Percentiles rank a stretch among this genome's conserved stretches.
Conservation (phyloP, 2,329 filamentous ascomycete genomes). For the Ophiostoma sp. region DNA sequence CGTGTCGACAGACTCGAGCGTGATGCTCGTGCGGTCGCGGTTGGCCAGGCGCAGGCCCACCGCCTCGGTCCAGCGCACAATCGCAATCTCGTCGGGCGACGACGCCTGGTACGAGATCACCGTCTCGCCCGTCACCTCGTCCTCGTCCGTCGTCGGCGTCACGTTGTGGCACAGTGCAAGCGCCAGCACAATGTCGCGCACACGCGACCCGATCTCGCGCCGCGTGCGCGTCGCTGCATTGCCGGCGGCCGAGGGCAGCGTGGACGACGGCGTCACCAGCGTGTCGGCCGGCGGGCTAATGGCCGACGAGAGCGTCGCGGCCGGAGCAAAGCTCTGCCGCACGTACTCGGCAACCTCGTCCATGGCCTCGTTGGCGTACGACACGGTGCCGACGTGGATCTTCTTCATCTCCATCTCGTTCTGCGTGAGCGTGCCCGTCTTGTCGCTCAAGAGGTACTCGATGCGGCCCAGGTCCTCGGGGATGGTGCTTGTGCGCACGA, state of each 20-base stretch:
- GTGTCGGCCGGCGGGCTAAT: conserved; percentile 23
- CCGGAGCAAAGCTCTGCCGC: conserved; percentile 68
- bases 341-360: conserved; percentile 89
- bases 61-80: conserved; percentile 90
- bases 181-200: conserved; percentile 87
- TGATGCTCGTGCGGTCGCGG: conserved; percentile 81
- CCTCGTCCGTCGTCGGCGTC: conserved; percentile 79
- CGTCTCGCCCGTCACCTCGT: conserved; percentile 60
- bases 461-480: conserved; percentile 93
- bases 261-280: conserved; percentile 70
- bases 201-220: conserved; percentile 86
- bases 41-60: conserved; percentile 80
- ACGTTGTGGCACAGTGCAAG: conserved; percentile 95
- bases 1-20: conserved; percentile 69
- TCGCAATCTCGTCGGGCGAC: conserved; percentile 96
- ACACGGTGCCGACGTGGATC: conserved; percentile 95
- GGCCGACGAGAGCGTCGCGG: conserved; percentile 33
- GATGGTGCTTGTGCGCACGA: conserved; percentile 94
- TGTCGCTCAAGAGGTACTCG: conserved; percentile 93
- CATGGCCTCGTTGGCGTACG: conserved; percentile 98
- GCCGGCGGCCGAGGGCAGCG: background rate
- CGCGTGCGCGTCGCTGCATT: conserved; percentile 71
- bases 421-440: conserved; percentile 95
- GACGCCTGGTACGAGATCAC: conserved; percentile 91
- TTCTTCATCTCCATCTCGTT: conserved; percentile 99